phyloP scores from a whole-genome alignment of 805 yeast genomes.

The Lipomyces sp. region DNA sequence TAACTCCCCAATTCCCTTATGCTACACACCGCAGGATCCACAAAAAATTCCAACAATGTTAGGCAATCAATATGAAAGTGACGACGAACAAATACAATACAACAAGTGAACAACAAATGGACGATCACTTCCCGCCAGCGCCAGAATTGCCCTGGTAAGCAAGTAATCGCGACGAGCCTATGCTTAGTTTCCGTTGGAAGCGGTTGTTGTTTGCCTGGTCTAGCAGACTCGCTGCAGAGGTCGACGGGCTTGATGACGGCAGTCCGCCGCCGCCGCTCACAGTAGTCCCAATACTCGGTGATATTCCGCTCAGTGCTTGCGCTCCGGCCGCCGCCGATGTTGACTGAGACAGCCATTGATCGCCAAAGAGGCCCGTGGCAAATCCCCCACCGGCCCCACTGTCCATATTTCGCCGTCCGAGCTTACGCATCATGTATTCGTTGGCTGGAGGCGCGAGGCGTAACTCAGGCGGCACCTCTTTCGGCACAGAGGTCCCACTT shows the following conservation, averaged over 20 bases:
- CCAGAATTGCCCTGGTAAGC: background rate
- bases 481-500: constrained; percentile 39
- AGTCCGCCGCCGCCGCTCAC: background rate
- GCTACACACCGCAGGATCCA: too few relatives aligned
- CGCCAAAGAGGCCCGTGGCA: background rate
- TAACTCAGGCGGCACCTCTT: constrained; percentile 17
- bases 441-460: constrained; percentile 9
- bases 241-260: background rate
- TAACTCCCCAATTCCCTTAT: too few relatives aligned
- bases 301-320: background rate
- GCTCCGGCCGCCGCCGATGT: background rate
- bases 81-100: too few relatives aligned
- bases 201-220: constrained; percentile 1
- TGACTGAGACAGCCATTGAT: background rate
- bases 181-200: constrained; percentile 5
- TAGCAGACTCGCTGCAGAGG: background rate
- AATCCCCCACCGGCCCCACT: background rate
- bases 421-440: constrained; percentile 10
- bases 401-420: background rate
- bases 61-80: too few relatives aligned
- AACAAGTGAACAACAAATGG: background rate
- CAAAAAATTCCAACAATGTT: too few relatives aligned
- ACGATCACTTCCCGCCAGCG: too few relatives aligned
- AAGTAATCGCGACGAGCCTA: background rate
- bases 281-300: background rate